Evolutionary conservation across 768 basidiomycete species (phyloP), one percentile per base, ranked within the genome.

Genomic region (Gymnopilus junonius): DNA sequence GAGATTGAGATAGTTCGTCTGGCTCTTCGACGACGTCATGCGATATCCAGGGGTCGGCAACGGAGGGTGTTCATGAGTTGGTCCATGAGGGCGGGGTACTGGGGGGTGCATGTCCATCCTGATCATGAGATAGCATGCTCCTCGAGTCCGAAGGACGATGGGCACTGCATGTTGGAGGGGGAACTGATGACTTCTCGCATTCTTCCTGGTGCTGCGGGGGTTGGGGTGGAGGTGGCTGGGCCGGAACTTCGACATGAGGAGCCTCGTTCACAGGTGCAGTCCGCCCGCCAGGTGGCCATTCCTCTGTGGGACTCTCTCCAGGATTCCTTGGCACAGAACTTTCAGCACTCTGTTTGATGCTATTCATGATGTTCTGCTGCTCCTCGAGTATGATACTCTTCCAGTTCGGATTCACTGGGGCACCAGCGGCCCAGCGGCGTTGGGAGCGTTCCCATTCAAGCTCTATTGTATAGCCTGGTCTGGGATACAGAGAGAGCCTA

Each of bases 381-480:
- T 79, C 76, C 59, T 74, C 72, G 40, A 71, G 70, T 31, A 78
- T 64, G 23, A 73, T 68, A 14, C 73, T 71, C 32, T 69, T 69
- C 77, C 75, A 76, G 14, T 61, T 67, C 0, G 73, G 69, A 11
- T 58, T 34, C 62, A 77, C 66, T 15, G 69, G 73, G 25, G 72
- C 70, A 25, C 82, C 82, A 6, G 79, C 71, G 10, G 78, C 77
- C 84, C 83, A 85, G 1, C 77, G 75, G 17, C 83, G 77, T 58
- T 84, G 79, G 67, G 81, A 76, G 4, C 84, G 77, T 66, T 87
- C 86, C 8, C 80, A 75, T 34, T 79, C 77, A 34, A 88, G 70
- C 25, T 77, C 81, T 39, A n/a, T n/a, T n/a, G n/a, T n/a, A n/a
- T n/a, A n/a, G n/a, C n/a, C n/a, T n/a, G n/a, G n/a, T n/a, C n/a